A percentile compares a stretch with the other conserved stretches of the same genome.
Evolutionary conservation across 192 early-diverging fungal genomes (phyloP).

Genomic region (Entophlyctis luteolus): DNA sequence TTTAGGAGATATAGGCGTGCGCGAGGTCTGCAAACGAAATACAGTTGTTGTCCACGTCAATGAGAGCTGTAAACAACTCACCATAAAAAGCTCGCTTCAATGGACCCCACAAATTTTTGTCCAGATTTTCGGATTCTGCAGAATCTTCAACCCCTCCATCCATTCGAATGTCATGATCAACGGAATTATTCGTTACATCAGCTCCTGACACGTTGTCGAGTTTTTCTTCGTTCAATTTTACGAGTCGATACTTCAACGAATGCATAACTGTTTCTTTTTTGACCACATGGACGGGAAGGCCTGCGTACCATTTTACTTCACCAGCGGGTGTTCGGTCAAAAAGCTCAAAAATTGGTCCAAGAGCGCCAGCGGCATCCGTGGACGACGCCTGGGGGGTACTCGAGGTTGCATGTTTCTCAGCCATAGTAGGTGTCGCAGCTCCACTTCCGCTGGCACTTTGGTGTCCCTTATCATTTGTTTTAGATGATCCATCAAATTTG

Average conservation of each 20-base stretch:
- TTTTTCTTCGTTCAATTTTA: slow-evolving; percentile 25
- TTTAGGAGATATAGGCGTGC: too few species aligned
- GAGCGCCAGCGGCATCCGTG: neutral
- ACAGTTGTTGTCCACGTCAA: too few species aligned
- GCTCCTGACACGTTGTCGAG: neutral
- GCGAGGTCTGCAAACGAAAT: too few species aligned
- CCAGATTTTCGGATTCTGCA: neutral
- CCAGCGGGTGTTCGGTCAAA: slow-evolving; percentile 39
- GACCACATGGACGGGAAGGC: slow-evolving; percentile 46
- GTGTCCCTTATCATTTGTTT: neutral
- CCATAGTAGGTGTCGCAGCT: neutral
- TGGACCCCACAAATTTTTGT: slow-evolving; percentile 4
- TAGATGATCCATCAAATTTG: neutral
- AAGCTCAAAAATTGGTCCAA: slow-evolving; percentile 17
- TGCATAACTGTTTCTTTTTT: slow-evolving; percentile 27
- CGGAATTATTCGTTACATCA: neutral
- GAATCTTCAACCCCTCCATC: neutral
- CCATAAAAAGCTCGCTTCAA: slow-evolving; percentile 19
- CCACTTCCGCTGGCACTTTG: neutral
- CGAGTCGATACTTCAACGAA: slow-evolving; percentile 36
- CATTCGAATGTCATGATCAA: neutral
- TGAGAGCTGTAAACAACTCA: too few species aligned
- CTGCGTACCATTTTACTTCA: slow-evolving; percentile 46
- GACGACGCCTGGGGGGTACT: neutral
- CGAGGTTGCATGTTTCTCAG: neutral